phyloP scores from a whole-genome alignment of 2,329 filamentous ascomycete species.

The Colletotrichum tabaci region DNA sequence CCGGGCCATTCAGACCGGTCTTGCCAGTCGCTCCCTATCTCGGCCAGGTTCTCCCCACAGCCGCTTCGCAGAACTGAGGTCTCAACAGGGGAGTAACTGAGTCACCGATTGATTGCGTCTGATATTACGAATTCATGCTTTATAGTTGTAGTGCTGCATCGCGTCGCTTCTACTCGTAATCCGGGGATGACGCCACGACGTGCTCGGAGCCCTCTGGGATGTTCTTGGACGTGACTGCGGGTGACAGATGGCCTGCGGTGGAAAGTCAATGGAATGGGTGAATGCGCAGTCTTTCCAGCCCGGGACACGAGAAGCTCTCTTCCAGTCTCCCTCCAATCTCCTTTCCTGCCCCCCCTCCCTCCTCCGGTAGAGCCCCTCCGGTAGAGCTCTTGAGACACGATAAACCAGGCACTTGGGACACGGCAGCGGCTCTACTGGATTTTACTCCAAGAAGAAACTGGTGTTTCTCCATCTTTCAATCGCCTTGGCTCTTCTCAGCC shows the following conservation, averaged over 20 bases:
- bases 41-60: conserved; percentile 9
- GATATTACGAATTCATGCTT: conserved; percentile 39
- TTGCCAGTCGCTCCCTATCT: conserved; percentile 17
- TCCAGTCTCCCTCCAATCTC: conserved; percentile 8
- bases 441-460: conserved; percentile 19
- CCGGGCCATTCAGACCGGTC: conserved; percentile 21
- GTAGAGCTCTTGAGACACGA: background rate
- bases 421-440: conserved; percentile 21
- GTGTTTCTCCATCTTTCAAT: conserved; percentile 21
- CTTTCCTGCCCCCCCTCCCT: background rate
- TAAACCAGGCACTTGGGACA: conserved; percentile 17
- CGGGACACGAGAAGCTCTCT: conserved; percentile 13
- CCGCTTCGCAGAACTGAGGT: conserved; percentile 2
- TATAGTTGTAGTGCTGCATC: conserved; percentile 9
- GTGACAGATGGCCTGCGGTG: conserved; percentile 11
- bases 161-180: conserved; percentile 20
- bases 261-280: conserved; percentile 13
- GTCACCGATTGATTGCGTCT: conserved; percentile 35
- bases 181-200: conserved; percentile 5
- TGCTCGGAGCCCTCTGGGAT: conserved; percentile 3
- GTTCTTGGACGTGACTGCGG: background rate
- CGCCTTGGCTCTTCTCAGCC: background rate
- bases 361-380: conserved; percentile 1
- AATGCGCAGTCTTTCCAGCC: conserved; percentile 4
- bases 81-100: conserved; percentile 20